These are phyloP conservation scores for Obelidium mucronatum DNA, from an alignment of 192 early-diverging fungal species.

Conservation along the genomic window DNA sequence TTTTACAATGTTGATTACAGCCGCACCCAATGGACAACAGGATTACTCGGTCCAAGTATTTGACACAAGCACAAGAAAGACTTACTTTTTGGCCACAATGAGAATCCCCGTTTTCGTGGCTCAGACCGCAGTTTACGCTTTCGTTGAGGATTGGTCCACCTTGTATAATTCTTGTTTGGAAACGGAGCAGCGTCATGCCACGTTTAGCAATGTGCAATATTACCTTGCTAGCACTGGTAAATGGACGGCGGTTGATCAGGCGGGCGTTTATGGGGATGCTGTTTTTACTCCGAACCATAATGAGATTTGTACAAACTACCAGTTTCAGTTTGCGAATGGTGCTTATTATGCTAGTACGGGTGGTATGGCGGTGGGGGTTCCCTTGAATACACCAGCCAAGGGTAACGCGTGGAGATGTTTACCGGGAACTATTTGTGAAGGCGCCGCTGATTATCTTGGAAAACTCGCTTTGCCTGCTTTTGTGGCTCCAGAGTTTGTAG, in stretches of 20 bases:
- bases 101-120: neutral
- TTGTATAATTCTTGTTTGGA: neutral
- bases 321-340: conserved; percentile 22
- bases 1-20: neutral
- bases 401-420: neutral
- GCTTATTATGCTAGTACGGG: conserved; percentile 5
- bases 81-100: neutral
- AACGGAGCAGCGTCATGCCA: neutral
- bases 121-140: conserved; percentile 7
- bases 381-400: neutral
- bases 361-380: conserved; percentile 5
- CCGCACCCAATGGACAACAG: neutral
- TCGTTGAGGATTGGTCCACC: conserved; percentile 8
- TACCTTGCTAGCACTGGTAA: neutral
- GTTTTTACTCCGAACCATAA: conserved; percentile 28
- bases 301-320: conserved; percentile 19
- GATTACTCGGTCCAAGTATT: conserved; percentile 6
- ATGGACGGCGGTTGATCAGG: neutral
- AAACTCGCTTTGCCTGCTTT: no score
- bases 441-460: no score
- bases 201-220: conserved; percentile 21
- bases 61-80: neutral
- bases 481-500: no score
- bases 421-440: no score
- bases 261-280: neutral